Evolutionary conservation across 1,139 yeast species (phyloP), one percentile per base, ranked within the genome.

Genomic region (Scheffersomyces illinoinensis): DNA sequence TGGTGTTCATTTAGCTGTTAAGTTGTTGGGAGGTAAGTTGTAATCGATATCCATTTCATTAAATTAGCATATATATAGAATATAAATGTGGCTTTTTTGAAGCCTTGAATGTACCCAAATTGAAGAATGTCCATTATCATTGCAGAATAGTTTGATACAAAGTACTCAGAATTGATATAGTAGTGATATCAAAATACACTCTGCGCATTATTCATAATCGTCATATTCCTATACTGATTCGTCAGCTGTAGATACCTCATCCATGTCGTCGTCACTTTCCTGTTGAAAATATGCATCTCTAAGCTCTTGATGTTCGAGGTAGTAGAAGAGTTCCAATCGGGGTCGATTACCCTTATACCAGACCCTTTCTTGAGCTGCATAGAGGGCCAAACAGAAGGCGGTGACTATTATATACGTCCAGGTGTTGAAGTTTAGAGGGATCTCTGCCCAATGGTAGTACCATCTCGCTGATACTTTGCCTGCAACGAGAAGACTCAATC

Each of bases 1-100:
- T 53, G 85, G 87, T 26, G 91, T 90, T 53, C 84, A 85, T 65
- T 65, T 89, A 62, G 93, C 91, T 23, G 82, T 93, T 49, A 84
- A 83, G 62, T 64, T 88, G 50, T 68, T 91, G 56, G 92, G 95
- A 2, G 89, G 86, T 33, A 86, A 86, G 72, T 73, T 91, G 61
- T 90, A 76, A 66, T 57, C 12, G 23, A 48, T 23, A 48, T 39
- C 43, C 43, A 33, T 33, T 33, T 33, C 43, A 33, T 33, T 33
- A 33, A 12, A 33, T 12, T 33, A 33, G 43, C 43, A 33, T 33
- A 33, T 17, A 33, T 33, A 33, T 33, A 33, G 43, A 33, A 33
- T 33, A 33, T 33, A 33, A 33, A 33, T 10, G 43, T 33, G 43
- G 12, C 43, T 12, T 33, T 33, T 3, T 33, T 7, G 17, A 17